A percentile compares a stretch with the other conserved stretches of the same genome.
These are phyloP conservation scores for Phytomonas sp. DNA, from an alignment of 208 protist species.

Conservation along the genomic window DNA sequence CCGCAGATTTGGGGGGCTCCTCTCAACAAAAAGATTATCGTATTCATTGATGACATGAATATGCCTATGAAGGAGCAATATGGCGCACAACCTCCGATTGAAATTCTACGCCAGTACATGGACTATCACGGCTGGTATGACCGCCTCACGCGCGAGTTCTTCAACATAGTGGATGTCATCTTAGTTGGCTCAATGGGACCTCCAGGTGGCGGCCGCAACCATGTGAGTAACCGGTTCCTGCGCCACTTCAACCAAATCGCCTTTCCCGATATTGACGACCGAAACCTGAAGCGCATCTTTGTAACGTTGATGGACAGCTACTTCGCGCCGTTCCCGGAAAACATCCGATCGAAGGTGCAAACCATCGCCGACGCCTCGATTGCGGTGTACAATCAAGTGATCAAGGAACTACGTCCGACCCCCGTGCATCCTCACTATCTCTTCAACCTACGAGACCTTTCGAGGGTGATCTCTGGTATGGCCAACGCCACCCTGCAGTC, in stretches of 20 bases:
- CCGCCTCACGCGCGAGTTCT: conserved; percentile 90
- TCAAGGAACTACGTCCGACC: conserved; percentile 93
- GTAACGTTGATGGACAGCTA: conserved; percentile 92
- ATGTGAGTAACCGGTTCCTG: conserved; percentile 94
- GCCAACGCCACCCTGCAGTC: conserved; percentile 73
- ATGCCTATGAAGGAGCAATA: conserved; percentile 98
- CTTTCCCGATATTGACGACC: conserved; percentile 94
- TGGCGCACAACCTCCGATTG: conserved; percentile 98
- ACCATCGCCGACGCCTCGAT: conserved; percentile 92
- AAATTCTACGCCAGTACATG: conserved; percentile 97
- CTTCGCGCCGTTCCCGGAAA: conserved; percentile 81
- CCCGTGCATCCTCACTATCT: conserved; percentile 98
- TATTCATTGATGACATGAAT: conserved; percentile 98
- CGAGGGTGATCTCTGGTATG: conserved; percentile 96
- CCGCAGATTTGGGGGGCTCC: conserved; percentile 95
- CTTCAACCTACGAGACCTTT: conserved; percentile 98
- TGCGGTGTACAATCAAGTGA: conserved; percentile 91
- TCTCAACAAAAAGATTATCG: conserved; percentile 94
- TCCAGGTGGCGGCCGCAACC: conserved; percentile 94
- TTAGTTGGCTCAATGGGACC: conserved; percentile 95
- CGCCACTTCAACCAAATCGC: conserved; percentile 98
- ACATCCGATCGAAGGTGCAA: conserved; percentile 58
- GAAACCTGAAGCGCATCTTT: conserved; percentile 95
- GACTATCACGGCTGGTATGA: conserved; percentile 97
- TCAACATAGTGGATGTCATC: conserved; percentile 93